Conservation (phyloP, 192 early-diverging fungal genomes). For the Mortierella antarctica region DNA sequence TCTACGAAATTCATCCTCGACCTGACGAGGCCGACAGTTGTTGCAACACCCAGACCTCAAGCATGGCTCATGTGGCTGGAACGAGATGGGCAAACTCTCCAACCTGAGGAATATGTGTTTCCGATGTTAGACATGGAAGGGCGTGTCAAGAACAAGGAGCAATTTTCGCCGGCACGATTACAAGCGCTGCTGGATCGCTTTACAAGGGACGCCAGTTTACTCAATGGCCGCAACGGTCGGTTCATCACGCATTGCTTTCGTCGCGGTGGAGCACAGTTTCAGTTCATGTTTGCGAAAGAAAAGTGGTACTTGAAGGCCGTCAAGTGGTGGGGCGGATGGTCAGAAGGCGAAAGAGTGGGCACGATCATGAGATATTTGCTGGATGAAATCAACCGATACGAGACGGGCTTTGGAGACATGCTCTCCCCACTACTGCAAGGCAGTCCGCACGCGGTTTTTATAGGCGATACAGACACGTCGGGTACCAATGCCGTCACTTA, state of each 20-base stretch:
- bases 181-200: conserved; percentile 1
- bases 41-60: conserved; percentile 8
- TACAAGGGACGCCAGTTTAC: not conserved
- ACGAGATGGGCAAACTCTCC: not conserved
- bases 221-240: not conserved
- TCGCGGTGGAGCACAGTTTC: not conserved
- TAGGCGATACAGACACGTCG: not conserved
- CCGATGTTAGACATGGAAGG: not conserved
- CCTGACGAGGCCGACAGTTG: conserved; percentile 3
- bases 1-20: conserved; percentile 10
- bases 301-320: conserved; percentile 10
- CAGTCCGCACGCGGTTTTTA: conserved; percentile 1
- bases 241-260: conserved; percentile 9
- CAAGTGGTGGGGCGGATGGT: conserved; percentile 21
- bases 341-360: not conserved
- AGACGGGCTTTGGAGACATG: conserved; percentile 9
- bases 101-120: conserved; percentile 13
- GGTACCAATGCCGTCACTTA: not conserved
- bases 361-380: conserved; percentile 7
- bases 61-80: conserved; percentile 16
- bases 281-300: conserved; percentile 6
- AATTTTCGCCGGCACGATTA: not conserved
- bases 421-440: not conserved
- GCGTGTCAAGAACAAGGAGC: not conserved
- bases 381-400: not conserved